A percentile compares a stretch with the other conserved stretches of the same genome.
Evolutionary conservation across 73 alveolate species (phyloP).

Genomic region (Tetrahymena malaccensis): DNA sequence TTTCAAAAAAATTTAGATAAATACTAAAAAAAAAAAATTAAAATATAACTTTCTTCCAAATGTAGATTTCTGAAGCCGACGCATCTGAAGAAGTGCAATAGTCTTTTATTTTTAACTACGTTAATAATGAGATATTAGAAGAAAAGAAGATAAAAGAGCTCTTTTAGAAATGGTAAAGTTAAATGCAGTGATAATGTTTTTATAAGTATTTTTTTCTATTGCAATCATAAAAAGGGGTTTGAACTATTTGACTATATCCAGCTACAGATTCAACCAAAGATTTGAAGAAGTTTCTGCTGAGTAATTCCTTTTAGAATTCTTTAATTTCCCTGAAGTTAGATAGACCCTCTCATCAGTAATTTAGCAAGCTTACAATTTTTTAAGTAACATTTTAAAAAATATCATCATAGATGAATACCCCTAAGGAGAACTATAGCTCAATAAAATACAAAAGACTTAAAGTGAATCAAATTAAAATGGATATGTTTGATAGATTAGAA

Average conservation of each 20-base stretch:
- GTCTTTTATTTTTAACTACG: background rate
- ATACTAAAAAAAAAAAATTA: background rate
- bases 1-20: background rate
- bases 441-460: background rate
- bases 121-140: background rate
- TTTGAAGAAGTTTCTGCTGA: background rate
- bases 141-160: background rate
- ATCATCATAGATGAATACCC: background rate
- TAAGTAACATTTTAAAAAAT: background rate
- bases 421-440: background rate
- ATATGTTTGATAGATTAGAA: background rate
- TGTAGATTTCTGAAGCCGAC: background rate
- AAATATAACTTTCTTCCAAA: background rate
- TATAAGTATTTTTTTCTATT: background rate
- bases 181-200: too few relatives aligned
- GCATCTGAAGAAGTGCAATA: background rate
- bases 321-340: background rate
- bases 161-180: background rate
- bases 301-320: background rate
- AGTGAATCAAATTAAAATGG: background rate
- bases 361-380: background rate
- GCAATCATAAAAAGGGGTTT: background rate
- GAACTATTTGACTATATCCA: background rate
- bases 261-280: background rate
- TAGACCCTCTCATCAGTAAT: background rate